Evolutionary conservation across 2,329 filamentous ascomycete genomes (phyloP), one percentile per base, ranked within the genome.

Genomic region (Talaromyces verruculosus): DNA sequence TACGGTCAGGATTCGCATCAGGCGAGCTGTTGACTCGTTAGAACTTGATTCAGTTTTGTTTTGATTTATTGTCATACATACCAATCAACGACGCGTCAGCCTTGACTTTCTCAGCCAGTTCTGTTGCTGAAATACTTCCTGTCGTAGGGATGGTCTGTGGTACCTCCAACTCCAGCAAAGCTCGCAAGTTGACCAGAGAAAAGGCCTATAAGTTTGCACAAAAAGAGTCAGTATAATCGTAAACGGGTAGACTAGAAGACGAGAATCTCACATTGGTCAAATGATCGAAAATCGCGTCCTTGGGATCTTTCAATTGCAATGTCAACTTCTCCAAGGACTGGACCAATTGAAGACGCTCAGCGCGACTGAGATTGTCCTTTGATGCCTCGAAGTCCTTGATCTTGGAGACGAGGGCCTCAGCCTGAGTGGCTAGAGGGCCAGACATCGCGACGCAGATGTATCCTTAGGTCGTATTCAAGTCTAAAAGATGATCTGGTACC

Each of bases 61-160:
- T 8, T 33, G 5, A 22, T 25, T 30, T 3, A 25, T 37, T 1
- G 25, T 25, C 3, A 17, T 51, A 19, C 60, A 17, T 33, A 63
- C 66, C 43, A 37, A 74, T 74, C 17, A 79, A 66, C 15, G 68
- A 30, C 5, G 67, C 47, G 60, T 78, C 69, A 3, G 78, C 71
- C 1, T 71, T 70, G 3, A 73, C 72, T 62, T 76, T 77, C 5
- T 69, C 49, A 0, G 77, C 72, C 13, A 80, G 66, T 2, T 70
- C 70, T 2, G 67, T 63, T 0, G 70, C 65, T 13, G 65, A 63
- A 25, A 66, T 53, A 53, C 65, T 69, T 30, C 70, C 72, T 37
- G 74, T 64, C 7, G 61, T 65, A 5, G 73, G 73, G 33, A 76
- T 73, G 39, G 69, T 72, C 43, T 74, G 68, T 2, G 74, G 68